A percentile compares a stretch with the other conserved stretches of the same genome.
Evolutionary conservation across 1,139 yeast genomes (phyloP).

Genomic region (Ogataea hybrid): DNA sequence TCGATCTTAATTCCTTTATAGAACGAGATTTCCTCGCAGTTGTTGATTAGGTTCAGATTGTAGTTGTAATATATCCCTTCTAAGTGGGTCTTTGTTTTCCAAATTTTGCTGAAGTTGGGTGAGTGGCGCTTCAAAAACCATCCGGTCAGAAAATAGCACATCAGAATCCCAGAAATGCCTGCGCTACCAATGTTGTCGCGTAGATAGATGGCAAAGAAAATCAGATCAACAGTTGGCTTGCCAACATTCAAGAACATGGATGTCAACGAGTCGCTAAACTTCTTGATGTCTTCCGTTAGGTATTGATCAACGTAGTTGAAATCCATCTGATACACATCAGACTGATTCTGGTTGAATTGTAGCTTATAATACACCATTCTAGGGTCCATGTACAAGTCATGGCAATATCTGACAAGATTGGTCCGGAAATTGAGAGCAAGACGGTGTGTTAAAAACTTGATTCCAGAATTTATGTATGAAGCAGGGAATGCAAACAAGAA

Average conservation of each 20-base stretch:
- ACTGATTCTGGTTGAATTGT: slow-evolving; percentile 42
- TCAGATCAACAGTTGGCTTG: slow-evolving; percentile 83
- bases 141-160: slow-evolving; percentile 81
- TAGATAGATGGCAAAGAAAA: slow-evolving; percentile 83
- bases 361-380: slow-evolving; percentile 81
- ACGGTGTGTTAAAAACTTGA: slow-evolving; percentile 75
- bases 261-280: slow-evolving; percentile 81
- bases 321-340: slow-evolving; percentile 29
- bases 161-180: slow-evolving; percentile 78
- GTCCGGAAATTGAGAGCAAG: slow-evolving; percentile 84
- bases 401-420: slow-evolving; percentile 79
- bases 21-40: slow-evolving; percentile 92
- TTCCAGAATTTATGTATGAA: slow-evolving; percentile 88
- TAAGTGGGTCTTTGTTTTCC: slow-evolving; percentile 69
- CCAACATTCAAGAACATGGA: slow-evolving; percentile 87
- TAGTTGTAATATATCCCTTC: slow-evolving; percentile 91
- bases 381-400: slow-evolving; percentile 83
- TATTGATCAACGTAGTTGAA: slow-evolving; percentile 65
- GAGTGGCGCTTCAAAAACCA: slow-evolving; percentile 68
- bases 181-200: slow-evolving; percentile 83
- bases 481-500: slow-evolving; percentile 90
- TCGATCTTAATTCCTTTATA: slow-evolving; percentile 90
- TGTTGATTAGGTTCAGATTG: slow-evolving; percentile 80
- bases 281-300: slow-evolving; percentile 80
- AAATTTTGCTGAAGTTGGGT: slow-evolving; percentile 79